Base-by-base conservation (phyloP, 108 stramenopile genomes). In the Cyclotella choctawhatcheeana region DNA sequence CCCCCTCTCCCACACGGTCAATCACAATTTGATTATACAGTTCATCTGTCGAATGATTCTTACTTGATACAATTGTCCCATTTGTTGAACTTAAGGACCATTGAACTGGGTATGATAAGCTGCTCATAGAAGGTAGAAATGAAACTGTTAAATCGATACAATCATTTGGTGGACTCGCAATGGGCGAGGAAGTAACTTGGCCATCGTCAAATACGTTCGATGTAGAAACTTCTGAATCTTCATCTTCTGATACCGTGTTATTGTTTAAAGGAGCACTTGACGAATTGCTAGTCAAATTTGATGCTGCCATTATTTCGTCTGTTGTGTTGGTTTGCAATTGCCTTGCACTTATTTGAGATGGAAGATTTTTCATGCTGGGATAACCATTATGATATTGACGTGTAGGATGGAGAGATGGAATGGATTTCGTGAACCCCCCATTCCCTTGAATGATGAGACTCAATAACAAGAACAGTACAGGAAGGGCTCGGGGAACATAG, bases 141-240 rank as follows among this genome's bases (percentile, higher is more conserved):
- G 55, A 12, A 56, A 56, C 31, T 27, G 55, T 31, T 30, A 56
- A 56, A 13, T 56, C 29, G 14, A 14, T 56, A 31, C 55, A 56
- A n/a, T 56, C 10, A 7, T 29, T 8, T n/a, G n/a, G 29, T 12
- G 55, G 29, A 14, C 12, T 1, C 31, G 12, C 20, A 22, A 22
- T 52, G n/a, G n/a, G n/a, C n/a, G n/a, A n/a, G n/a, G n/a, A n/a
- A n/a, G n/a, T n/a, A n/a, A n/a, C n/a, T n/a, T n/a, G n/a, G n/a
- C n/a, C n/a, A n/a, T n/a, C n/a, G n/a, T n/a, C n/a, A n/a, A n/a
- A n/a, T n/a, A n/a, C n/a, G n/a, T n/a, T n/a, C n/a, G n/a, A n/a
- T n/a, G n/a, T n/a, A n/a, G 37, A 12, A 12, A 6, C 37, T 6
- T n/a, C n/a, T n/a, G n/a, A n/a, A n/a, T n/a, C n/a, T n/a, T n/a